Percentiles rank a stretch among this genome's conserved stretches.
Evolutionary conservation across 768 basidiomycete species (phyloP).

Genomic region (Phylloporus sp.): DNA sequence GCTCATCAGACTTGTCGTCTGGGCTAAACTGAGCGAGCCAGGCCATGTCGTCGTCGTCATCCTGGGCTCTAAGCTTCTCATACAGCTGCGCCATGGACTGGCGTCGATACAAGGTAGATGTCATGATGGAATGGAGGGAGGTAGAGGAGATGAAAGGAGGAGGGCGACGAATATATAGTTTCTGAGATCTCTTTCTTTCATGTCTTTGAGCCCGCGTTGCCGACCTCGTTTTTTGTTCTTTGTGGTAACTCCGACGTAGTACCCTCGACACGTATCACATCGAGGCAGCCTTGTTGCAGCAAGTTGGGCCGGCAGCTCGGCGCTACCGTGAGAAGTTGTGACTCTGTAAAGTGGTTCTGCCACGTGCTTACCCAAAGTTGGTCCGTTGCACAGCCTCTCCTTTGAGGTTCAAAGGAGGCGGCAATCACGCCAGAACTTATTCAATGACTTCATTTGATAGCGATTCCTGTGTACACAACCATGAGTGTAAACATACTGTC

Average conservation of each 20-base stretch:
- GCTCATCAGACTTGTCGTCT: slow-evolving; percentile 29
- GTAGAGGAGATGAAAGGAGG: slow-evolving; percentile 16
- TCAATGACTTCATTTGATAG: slow-evolving; percentile 8
- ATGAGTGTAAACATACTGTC: slow-evolving; percentile 7
- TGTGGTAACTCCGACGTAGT: slow-evolving; percentile 35
- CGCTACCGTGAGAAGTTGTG: slow-evolving; percentile 29
- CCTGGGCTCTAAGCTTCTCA: slow-evolving; percentile 32
- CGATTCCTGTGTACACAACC: slow-evolving; percentile 14
- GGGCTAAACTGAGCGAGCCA: slow-evolving; percentile 34
- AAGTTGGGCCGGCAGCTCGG: slow-evolving; percentile 18
- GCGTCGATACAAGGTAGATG: slow-evolving; percentile 31
- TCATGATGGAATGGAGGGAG: slow-evolving; percentile 18
- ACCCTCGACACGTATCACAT: slow-evolving; percentile 33
- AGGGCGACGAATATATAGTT: slow-evolving; percentile 27
- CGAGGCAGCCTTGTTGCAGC: slow-evolving; percentile 34
- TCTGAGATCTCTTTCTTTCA: slow-evolving; percentile 33
- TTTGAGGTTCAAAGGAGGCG: slow-evolving; percentile 6
- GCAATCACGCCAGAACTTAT: slow-evolving; percentile 9
- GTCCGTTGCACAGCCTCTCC: slow-evolving; percentile 13
- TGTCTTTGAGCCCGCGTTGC: slow-evolving; percentile 35
- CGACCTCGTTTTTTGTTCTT: slow-evolving; percentile 39
- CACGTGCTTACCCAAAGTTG: slow-evolving; percentile 19
- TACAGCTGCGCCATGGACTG: slow-evolving; percentile 34
- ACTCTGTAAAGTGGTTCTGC: slow-evolving; percentile 21
- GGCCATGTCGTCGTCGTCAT: slow-evolving; percentile 32